These are phyloP conservation scores for Alternaria solani DNA, from an alignment of 2,329 filamentous ascomycete genomes.

Conservation along the genomic window DNA sequence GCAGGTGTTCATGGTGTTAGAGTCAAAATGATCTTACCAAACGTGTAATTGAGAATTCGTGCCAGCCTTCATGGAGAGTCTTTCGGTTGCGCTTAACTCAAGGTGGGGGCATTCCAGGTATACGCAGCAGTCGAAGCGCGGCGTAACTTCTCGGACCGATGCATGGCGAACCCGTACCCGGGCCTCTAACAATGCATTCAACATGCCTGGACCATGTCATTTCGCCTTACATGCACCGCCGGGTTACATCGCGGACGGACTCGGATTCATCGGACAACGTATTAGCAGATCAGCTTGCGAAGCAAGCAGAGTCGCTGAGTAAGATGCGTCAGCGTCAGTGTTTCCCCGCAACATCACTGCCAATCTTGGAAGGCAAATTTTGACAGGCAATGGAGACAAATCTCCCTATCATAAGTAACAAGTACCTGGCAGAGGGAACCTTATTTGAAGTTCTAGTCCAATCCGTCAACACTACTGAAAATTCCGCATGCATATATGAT, in stretches of 20 bases:
- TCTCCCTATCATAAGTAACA: background rate
- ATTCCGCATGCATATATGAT: background rate
- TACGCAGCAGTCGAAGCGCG: background rate
- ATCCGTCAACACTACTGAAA: background rate
- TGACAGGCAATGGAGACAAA: background rate
- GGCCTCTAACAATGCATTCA: background rate
- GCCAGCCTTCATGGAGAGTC: background rate
- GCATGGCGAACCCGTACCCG: background rate
- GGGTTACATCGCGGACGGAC: background rate
- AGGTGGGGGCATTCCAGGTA: background rate
- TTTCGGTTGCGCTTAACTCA: background rate
- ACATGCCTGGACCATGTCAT: background rate
- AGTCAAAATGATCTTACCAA: background rate
- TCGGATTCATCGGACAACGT: background rate
- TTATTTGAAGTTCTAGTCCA: background rate
- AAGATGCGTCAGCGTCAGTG: background rate
- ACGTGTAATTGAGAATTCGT: background rate
- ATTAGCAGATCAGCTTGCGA: background rate
- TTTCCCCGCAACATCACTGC: background rate
- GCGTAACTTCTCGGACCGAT: background rate
- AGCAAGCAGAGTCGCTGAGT: background rate
- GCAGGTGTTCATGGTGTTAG: background rate
- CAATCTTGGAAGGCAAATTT: background rate
- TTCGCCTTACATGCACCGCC: background rate
- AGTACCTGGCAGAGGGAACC: background rate